Conservation (phyloP, 2,329 filamentous ascomycete genomes). For the Metarhizium album region DNA sequence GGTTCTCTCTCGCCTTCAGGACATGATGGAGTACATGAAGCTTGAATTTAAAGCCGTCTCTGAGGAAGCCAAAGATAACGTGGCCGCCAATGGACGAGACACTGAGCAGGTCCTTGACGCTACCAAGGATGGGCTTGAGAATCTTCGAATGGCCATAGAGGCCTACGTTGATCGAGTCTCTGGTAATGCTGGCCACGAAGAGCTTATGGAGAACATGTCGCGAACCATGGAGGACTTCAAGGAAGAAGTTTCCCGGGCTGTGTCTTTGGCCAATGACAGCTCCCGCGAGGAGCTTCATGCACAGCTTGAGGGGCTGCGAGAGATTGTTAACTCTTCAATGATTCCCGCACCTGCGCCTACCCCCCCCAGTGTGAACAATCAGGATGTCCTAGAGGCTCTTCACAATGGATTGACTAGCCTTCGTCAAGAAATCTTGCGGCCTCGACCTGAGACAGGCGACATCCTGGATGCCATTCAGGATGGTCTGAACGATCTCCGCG, state of each 20-base stretch:
- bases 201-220: conserved; percentile 61
- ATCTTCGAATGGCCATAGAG: conserved; percentile 70
- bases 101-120: conserved; percentile 84
- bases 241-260: conserved; percentile 55
- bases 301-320: conserved; percentile 73
- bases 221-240: conserved; percentile 56
- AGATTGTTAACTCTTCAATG: conserved; percentile 61
- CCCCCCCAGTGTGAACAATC: conserved; percentile 27
- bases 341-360: conserved; percentile 44
- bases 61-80: conserved; percentile 63
- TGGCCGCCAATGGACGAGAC: conserved; percentile 66
- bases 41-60: conserved; percentile 49
- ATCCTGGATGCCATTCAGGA: conserved; percentile 85
- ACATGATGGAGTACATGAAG: conserved; percentile 52
- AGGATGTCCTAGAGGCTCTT: conserved; percentile 62
- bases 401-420: conserved; percentile 64
- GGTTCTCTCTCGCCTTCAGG: conserved; percentile 45
- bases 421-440: conserved; percentile 61
- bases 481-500: conserved; percentile 66
- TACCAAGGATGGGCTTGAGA: conserved; percentile 77
- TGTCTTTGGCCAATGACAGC: conserved; percentile 34
- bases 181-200: conserved; percentile 61
- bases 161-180: conserved; percentile 64
- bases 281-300: conserved; percentile 59
- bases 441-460: conserved; percentile 65